These are phyloP conservation scores for Helicocarpus griseus DNA, from an alignment of 2,329 filamentous ascomycete species.

Conservation along the genomic window DNA sequence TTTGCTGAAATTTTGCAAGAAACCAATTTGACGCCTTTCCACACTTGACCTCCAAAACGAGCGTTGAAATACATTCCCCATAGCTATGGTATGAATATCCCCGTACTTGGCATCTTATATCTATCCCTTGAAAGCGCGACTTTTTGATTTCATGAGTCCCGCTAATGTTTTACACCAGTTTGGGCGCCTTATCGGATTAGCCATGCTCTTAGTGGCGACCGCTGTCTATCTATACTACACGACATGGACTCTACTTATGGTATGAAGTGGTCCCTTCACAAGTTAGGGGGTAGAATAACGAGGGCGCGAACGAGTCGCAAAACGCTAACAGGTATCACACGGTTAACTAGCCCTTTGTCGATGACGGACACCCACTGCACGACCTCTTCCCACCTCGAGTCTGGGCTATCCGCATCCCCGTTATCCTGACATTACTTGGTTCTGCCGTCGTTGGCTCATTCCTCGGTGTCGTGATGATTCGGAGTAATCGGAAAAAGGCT, in stretches of 20 bases:
- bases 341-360: constrained; percentile 81
- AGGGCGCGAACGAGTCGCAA: background rate
- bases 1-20: background rate
- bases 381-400: constrained; percentile 92
- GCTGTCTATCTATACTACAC: constrained; percentile 85
- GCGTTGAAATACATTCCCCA: background rate
- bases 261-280: constrained; percentile 34
- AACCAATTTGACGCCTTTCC: background rate
- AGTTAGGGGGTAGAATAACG: background rate
- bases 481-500: constrained; percentile 95
- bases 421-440: constrained; percentile 86
- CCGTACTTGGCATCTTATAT: too few relatives aligned
- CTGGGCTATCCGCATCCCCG: constrained; percentile 97
- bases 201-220: constrained; percentile 65
- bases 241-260: constrained; percentile 95
- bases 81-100: constrained; percentile 14
- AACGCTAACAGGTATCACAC: constrained; percentile 6
- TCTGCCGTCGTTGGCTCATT: constrained; percentile 94
- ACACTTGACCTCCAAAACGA: background rate
- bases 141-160: background rate
- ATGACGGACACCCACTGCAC: constrained; percentile 85
- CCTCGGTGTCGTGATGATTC: constrained; percentile 94
- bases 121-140: background rate
- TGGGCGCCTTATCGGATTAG: constrained; percentile 73
- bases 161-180: constrained; percentile 49